Percentiles rank a stretch among this genome's conserved stretches.
Evolutionary conservation across 805 yeast species (phyloP).

Genomic region (Saturnispora galanensis): DNA sequence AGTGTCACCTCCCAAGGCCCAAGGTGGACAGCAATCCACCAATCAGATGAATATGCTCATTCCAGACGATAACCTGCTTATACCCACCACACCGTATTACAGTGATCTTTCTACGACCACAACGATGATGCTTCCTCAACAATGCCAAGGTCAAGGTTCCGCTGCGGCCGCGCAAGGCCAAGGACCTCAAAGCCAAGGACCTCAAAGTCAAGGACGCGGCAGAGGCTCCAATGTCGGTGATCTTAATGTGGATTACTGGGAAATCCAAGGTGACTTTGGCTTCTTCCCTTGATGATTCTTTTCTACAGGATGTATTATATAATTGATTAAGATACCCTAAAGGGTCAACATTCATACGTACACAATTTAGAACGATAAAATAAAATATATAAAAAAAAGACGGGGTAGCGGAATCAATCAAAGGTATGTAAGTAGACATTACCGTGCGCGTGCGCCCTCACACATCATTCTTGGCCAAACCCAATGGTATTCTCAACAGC

Average conservation of each 20-base stretch:
- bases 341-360: not conserved
- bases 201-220: too few species aligned
- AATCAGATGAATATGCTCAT: conserved; percentile 1
- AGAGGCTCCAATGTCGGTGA: too few species aligned
- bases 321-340: not conserved
- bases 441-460: not conserved
- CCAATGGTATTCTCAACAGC: conserved; percentile 99
- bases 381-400: not conserved
- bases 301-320: too few species aligned
- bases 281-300: conserved; percentile 3
- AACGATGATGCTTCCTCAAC: not conserved
- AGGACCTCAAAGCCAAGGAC: not conserved
- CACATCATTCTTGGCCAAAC: conserved; percentile 81
- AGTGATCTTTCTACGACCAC: not conserved
- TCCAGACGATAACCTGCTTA: conserved; percentile 1
- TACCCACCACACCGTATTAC: conserved; percentile 4
- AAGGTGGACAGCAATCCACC: conserved; percentile 6
- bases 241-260: not conserved
- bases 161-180: not conserved
- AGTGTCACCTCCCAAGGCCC: not conserved
- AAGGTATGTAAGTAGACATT: not conserved
- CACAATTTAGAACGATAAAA: not conserved
- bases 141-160: not conserved
- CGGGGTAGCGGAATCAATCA: not conserved
- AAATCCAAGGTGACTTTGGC: conserved; percentile 1